Conservation (phyloP, 2,329 filamentous ascomycete genomes). For the Xylaria sp. region DNA sequence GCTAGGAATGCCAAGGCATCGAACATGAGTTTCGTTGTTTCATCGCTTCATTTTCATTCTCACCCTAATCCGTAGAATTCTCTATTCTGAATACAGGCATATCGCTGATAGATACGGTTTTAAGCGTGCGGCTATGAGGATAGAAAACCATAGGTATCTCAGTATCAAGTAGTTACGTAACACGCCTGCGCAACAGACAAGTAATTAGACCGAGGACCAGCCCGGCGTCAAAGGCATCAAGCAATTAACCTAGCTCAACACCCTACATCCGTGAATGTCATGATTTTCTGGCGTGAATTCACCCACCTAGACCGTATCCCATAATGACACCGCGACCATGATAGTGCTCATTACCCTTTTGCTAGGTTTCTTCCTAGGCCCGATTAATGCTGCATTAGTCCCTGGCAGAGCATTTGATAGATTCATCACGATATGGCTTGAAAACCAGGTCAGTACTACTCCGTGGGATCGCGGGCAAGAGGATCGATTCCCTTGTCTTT, state of each 20-base stretch:
- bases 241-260: background rate
- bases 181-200: background rate
- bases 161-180: background rate
- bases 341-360: slow-evolving; percentile 16
- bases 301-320: background rate
- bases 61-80: background rate
- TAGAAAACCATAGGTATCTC: background rate
- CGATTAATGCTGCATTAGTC: slow-evolving; percentile 27
- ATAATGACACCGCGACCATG: slow-evolving; percentile 18
- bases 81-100: background rate
- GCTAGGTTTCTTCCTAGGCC: slow-evolving; percentile 16
- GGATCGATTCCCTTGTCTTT: background rate
- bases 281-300: background rate
- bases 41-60: background rate
- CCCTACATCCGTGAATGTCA: background rate
- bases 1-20: too few species aligned
- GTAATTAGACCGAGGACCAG: too few species aligned
- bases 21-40: background rate
- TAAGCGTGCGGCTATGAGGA: background rate
- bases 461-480: background rate
- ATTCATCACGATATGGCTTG: slow-evolving; percentile 42
- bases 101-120: background rate
- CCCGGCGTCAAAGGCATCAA: background rate
- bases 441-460: slow-evolving; percentile 36
- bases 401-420: slow-evolving; percentile 38